Evolutionary conservation across 1,284 basidiomycete species (phyloP).

Genomic region (Trichosporon coremiiforme): DNA sequence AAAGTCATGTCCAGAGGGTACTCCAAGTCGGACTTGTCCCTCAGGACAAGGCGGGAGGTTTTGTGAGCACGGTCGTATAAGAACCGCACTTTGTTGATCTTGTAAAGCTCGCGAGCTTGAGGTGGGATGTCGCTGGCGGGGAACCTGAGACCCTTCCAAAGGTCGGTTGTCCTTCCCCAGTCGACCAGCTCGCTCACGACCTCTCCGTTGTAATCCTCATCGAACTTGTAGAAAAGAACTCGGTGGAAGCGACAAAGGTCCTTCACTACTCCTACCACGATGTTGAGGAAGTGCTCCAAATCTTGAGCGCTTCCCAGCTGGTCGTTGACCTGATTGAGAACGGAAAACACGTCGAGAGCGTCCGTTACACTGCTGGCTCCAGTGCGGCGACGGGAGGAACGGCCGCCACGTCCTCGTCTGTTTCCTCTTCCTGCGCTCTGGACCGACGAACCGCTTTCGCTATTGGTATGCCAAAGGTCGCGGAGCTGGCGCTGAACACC

Average conservation of each 20-base stretch:
- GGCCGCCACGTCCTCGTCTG: neutral
- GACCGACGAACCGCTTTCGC: neutral
- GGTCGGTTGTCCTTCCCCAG: conserved; percentile 75
- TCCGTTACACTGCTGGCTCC: conserved; percentile 51
- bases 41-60: conserved; percentile 75
- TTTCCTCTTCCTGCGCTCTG: neutral
- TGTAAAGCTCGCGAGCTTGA: conserved; percentile 63
- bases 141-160: conserved; percentile 67
- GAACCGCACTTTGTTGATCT: conserved; percentile 74
- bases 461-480: neutral
- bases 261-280: conserved; percentile 77
- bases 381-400: neutral
- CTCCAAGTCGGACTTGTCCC: conserved; percentile 68
- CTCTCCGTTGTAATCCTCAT: conserved; percentile 62
- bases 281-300: conserved; percentile 72
- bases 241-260: conserved; percentile 82
- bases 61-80: conserved; percentile 77
- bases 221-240: conserved; percentile 80
- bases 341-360: conserved; percentile 76
- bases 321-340: conserved; percentile 82
- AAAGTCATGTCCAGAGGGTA: conserved; percentile 85
- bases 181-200: conserved; percentile 83
- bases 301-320: conserved; percentile 73
- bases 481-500: conserved; percentile 1
- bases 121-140: conserved; percentile 63